Percentiles rank a stretch among this genome's conserved stretches.
These are phyloP conservation scores for Pyrrhoderma noxium DNA, from an alignment of 1,284 basidiomycete species.

Conservation along the genomic window DNA sequence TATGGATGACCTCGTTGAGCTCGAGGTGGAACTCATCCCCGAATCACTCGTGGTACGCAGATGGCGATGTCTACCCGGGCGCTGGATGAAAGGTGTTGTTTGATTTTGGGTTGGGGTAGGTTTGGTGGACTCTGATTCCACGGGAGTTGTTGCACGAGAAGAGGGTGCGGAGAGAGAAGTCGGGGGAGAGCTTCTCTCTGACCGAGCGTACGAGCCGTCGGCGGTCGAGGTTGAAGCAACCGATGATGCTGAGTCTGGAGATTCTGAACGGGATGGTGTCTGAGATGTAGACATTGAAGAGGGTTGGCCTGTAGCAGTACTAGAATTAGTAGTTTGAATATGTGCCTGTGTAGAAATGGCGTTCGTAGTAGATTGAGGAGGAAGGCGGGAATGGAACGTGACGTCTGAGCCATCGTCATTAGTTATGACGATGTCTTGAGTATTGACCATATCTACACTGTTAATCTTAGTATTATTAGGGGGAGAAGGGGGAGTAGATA, in stretches of 20 bases:
- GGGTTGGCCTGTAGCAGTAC: not conserved
- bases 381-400: not conserved
- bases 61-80: too few relatives aligned
- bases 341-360: slow-evolving; percentile 15
- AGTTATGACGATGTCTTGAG: too few relatives aligned
- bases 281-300: not conserved
- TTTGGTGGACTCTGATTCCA: slow-evolving; percentile 1
- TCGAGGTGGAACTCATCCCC: too few relatives aligned
- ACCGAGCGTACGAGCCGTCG: slow-evolving; percentile 11
- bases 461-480: too few relatives aligned
- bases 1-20: not conserved
- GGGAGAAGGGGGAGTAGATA: too few relatives aligned
- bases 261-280: slow-evolving; percentile 5
- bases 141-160: slow-evolving; percentile 17
- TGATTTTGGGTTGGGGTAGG: not conserved
- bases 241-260: not conserved
- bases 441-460: too few relatives aligned
- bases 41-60: too few relatives aligned
- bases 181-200: not conserved
- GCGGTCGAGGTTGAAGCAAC: slow-evolving; percentile 13
- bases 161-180: slow-evolving; percentile 14
- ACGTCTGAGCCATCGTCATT: too few relatives aligned
- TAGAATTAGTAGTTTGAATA: not conserved
- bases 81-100: too few relatives aligned
- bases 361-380: not conserved